Conservation (phyloP, 305 asterid genomes). For the Euphrasia arctica region DNA sequence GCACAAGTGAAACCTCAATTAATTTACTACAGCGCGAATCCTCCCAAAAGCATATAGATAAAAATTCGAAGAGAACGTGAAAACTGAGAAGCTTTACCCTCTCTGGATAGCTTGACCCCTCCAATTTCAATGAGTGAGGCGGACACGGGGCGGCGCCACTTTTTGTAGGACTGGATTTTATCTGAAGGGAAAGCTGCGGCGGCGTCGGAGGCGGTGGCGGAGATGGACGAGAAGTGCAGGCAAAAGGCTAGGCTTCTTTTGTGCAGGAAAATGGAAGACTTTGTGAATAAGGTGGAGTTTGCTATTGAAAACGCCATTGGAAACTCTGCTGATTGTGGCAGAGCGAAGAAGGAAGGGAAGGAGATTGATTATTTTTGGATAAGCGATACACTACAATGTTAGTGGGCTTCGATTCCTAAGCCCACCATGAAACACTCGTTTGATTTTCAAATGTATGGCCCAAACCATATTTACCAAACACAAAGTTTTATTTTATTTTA, state of each 20-base stretch:
- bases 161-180: constrained; percentile 31
- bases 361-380: not conserved
- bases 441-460: not conserved
- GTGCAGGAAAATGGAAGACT: constrained; percentile 36
- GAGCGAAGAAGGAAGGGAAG: not conserved
- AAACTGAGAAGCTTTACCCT: constrained; percentile 36
- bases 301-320: constrained; percentile 60
- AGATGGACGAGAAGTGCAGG: constrained; percentile 33
- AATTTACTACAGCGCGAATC: too few relatives aligned
- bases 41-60: not conserved
- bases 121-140: constrained; percentile 56
- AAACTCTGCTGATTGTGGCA: constrained; percentile 3
- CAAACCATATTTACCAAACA: not conserved
- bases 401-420: not conserved
- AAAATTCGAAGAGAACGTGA: not conserved
- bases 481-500: too few relatives aligned
- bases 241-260: constrained; percentile 32
- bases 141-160: constrained; percentile 41
- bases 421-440: not conserved
- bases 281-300: constrained; percentile 39
- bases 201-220: constrained; percentile 32
- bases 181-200: constrained; percentile 27
- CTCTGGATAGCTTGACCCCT: constrained; percentile 51
- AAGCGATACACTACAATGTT: not conserved
- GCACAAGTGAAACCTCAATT: not conserved